These are phyloP conservation scores for Hymenoscyphus linearis DNA, from an alignment of 2,329 filamentous ascomycete species.

Conservation along the genomic window DNA sequence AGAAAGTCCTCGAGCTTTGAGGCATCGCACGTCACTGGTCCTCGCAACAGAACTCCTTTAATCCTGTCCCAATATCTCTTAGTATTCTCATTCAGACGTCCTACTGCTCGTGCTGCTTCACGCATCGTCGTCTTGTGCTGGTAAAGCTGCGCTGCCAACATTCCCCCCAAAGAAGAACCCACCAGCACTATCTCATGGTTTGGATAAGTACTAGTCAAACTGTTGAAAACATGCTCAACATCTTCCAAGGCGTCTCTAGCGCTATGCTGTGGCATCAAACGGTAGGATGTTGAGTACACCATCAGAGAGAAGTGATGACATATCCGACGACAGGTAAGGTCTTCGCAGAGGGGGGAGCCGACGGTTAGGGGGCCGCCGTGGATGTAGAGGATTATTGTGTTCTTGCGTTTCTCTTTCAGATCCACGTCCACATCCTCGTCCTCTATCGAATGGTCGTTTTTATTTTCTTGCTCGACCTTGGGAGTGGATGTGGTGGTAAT, in stretches of 20 bases:
- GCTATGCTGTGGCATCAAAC: slow-evolving; percentile 38
- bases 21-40: slow-evolving; percentile 44
- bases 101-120: too few relatives aligned
- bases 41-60: slow-evolving; percentile 41
- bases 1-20: slow-evolving; percentile 31
- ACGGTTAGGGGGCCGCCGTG: slow-evolving; percentile 45
- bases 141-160: slow-evolving; percentile 42
- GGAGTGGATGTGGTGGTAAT: neutral
- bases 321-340: slow-evolving; percentile 42
- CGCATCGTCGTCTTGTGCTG: slow-evolving; percentile 29
- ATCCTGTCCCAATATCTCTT: slow-evolving; percentile 20
- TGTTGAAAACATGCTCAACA: slow-evolving; percentile 35
- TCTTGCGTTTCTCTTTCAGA: slow-evolving; percentile 9
- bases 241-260: slow-evolving; percentile 40
- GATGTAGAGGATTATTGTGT: slow-evolving; percentile 38
- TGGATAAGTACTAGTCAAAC: slow-evolving; percentile 15
- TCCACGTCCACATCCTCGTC: neutral
- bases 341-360: slow-evolving; percentile 45
- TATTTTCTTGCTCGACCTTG: too few relatives aligned
- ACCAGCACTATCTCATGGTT: slow-evolving; percentile 31
- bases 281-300: slow-evolving; percentile 43
- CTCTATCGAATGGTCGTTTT: too few relatives aligned
- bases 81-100: too few relatives aligned
- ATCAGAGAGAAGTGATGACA: slow-evolving; percentile 30
- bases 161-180: slow-evolving; percentile 45